phyloP scores from a whole-genome alignment of 495 filamentous ascomycete genomes.

The Xylaria cubensis region DNA sequence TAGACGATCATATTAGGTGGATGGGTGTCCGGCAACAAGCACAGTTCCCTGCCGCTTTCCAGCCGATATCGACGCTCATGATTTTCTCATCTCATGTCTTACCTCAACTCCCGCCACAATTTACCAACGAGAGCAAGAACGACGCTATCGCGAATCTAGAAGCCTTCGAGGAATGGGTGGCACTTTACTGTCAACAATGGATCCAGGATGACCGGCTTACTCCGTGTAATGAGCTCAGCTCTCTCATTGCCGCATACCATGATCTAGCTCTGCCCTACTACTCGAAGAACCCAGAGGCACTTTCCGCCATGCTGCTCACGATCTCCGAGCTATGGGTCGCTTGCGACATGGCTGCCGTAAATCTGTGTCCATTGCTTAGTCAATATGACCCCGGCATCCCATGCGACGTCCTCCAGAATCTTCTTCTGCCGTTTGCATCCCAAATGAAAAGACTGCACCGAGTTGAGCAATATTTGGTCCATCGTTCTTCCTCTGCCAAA shows the following conservation, averaged over 20 bases:
- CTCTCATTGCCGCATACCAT: constrained; percentile 36
- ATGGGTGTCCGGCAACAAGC: not conserved
- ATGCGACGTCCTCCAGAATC: constrained; percentile 46
- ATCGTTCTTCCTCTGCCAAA: constrained; percentile 33
- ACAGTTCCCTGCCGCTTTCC: not conserved
- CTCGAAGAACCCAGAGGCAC: constrained; percentile 51
- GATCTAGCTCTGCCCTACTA: constrained; percentile 41
- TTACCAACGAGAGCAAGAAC: not conserved
- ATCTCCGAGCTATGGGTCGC: constrained; percentile 70
- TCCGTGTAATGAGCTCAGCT: constrained; percentile 26
- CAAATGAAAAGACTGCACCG: constrained; percentile 59
- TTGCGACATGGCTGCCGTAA: constrained; percentile 58
- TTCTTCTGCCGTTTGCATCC: constrained; percentile 55
- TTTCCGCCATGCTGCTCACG: constrained; percentile 66
- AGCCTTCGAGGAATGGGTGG: constrained; percentile 34
- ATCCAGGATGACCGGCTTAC: not conserved
- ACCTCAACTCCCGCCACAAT: not conserved
- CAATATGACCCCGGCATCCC: constrained; percentile 62
- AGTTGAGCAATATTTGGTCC: constrained; percentile 59
- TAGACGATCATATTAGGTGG: constrained; percentile 14
- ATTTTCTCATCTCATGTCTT: not conserved
- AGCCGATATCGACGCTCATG: constrained; percentile 11
- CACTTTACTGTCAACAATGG: constrained; percentile 20
- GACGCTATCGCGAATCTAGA: not conserved
- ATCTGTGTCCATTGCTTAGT: constrained; percentile 47